Evolutionary conservation across 805 yeast species (phyloP), one percentile per base, ranked within the genome.

Genomic region (Spathaspora boniae): DNA sequence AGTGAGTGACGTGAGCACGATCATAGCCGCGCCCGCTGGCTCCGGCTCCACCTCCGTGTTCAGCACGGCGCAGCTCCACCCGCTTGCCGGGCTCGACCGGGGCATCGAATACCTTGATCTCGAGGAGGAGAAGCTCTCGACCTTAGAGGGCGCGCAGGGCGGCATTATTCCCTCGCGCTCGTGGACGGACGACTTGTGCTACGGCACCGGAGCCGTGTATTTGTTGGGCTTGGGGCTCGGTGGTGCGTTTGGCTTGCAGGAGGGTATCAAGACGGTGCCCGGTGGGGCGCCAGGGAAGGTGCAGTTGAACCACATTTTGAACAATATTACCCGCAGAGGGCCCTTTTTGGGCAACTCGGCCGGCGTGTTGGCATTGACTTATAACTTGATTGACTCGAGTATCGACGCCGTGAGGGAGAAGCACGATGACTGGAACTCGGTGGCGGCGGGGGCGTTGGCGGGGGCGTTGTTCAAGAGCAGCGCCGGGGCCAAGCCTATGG

Each of bases 131-230:
- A 72, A 78, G 44, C 66, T 88, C 43, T 75, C 79, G 31, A 62
- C 75, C n/a, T 61, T 86, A 51, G 94, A 87, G 53, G 96, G 96
- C 26, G 78, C 95, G 2, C 87, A 86, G 54, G 95, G 96, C 40
- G 95, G 96, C 40, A 58, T 91, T 40, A 75, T 93, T 44, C 96
- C 98, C 18, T 84, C 95, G n/a, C 81, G 97, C 67, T 95, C 95
- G 50, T 93, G 96, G 95, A 76, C 88, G 11, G 98, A 93, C 60
- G 98, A 93, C 66, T 73, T 93, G 46, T 88, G 97, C 74, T 93
- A 93, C 62, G 98, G 98, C 49, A 84, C 98, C 8, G 98, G 98
- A 62, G 80, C 96, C 5, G 87, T 88, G 34, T 93, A 93, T 58
- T 72, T 93, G 47, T 49, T 84, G 21, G 95, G 95, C 28, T 72